A percentile compares a stretch with the other conserved stretches of the same genome.
Evolutionary conservation across 805 yeast species (phyloP).

Genomic region (Cephaloascus albidus): DNA sequence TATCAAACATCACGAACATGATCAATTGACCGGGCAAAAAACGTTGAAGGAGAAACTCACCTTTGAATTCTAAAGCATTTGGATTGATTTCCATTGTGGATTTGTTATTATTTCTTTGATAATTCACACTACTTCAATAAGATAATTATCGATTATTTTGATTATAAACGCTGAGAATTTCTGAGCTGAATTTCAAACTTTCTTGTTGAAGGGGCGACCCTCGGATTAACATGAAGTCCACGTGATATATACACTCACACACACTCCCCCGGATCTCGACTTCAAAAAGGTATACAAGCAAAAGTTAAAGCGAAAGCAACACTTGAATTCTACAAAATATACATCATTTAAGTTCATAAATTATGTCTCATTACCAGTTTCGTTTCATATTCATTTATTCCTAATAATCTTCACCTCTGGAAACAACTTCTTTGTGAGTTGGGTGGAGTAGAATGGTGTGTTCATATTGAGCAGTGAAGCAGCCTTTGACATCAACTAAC

Average conservation of each 20-base stretch:
- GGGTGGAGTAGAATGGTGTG: slow-evolving; percentile 91
- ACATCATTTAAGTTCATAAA: too few relatives aligned
- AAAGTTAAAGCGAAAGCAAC: too few relatives aligned
- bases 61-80: slow-evolving; percentile 60
- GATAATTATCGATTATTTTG: neutral
- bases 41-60: slow-evolving; percentile 37
- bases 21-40: neutral
- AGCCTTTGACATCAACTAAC: slow-evolving; percentile 69
- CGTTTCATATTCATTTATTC: neutral
- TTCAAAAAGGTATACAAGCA: too few relatives aligned
- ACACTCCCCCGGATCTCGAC: too few relatives aligned
- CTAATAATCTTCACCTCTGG: slow-evolving; percentile 89
- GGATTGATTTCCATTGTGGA: slow-evolving; percentile 63
- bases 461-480: slow-evolving; percentile 93
- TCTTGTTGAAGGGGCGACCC: neutral
- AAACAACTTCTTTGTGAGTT: slow-evolving; percentile 85
- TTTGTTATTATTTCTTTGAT: neutral
- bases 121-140: neutral
- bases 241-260: too few relatives aligned
- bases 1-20: neutral
- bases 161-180: neutral
- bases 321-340: too few relatives aligned
- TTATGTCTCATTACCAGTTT: too few relatives aligned
- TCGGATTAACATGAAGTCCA: too few relatives aligned
- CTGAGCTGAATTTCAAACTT: neutral